Evolutionary conservation across 1,284 basidiomycete genomes (phyloP), one percentile per base, ranked within the genome.

Genomic region (Peniophora sp.): DNA sequence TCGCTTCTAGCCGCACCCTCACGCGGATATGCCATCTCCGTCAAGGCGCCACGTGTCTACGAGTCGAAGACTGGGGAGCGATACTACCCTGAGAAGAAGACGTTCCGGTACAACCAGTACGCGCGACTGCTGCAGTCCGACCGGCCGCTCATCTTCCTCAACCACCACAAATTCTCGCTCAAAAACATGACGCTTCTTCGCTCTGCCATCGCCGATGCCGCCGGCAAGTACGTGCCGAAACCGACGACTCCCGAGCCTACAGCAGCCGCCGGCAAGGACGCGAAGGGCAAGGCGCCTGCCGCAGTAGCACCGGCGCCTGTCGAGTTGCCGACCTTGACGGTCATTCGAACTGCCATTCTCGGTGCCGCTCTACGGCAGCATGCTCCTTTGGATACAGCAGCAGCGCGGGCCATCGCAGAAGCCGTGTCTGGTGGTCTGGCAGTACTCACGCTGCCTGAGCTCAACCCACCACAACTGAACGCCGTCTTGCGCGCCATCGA

Each of bases 81-180:
- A 47, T 70, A 75, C 54, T 91, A 85, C 62, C 74, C 71, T 51
- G 78, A 80, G 63, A 83, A 84, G 63, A 91, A 91, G 65, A 74
- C 81, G 0, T 81, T 78, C 66, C 83, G 88, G 64, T 86, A 81
- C 68, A 75, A 81, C 71, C 82, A 83, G 66, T 90, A 89, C 73
- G 73, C 75, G 51, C 72, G 70, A 55, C 76, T 88, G 54, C 74
- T 91, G 57, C 64, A 78, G 51, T 59, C 66, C 24, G 60, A 69
- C 24, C 71, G 77, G 3, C 85, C 87, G 34, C 68, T 90, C 61
- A 68, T 91, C 57, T 74, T 90, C 64, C 74, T 91, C 48, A 75
- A 80, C 51, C 83, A 88, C 67, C 72, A 78, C 53, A 81, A 86
- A 53, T 86, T 91, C 64, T 74, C 78, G 35, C 76, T 81, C 1